Evolutionary conservation across 2,329 filamentous ascomycete species (phyloP), one percentile per base, ranked within the genome.

Genomic region (Esteya vermicola): DNA sequence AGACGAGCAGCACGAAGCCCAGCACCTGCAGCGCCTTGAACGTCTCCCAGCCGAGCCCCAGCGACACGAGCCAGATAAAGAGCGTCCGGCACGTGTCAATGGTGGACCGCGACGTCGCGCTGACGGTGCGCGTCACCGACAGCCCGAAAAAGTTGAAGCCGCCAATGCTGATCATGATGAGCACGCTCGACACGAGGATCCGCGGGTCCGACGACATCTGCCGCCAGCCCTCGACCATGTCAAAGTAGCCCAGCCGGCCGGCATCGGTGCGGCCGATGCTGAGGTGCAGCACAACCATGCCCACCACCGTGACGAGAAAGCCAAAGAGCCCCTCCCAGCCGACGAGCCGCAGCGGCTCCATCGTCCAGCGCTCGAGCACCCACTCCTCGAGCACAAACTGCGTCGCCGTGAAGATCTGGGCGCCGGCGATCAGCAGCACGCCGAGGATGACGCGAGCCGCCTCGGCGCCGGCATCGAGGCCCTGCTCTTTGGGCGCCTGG

Each of bases 71-170:
- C 91, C 91, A 98, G 61, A 98, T 96, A 63, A 98, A 96, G 1
- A 98, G 73, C 0, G 91, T 98, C 31, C 89, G 78, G 67, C 88
- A 96, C 1, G 91, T 98, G 59, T 98, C 91, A 52, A 98, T 96
- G 25, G 89, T 96, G 25, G 85, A 93, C 45, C 91, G 78, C 2
- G 89, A 85, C 0, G 91, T 98, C 10, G 91, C 91, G 47, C 83
- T 93, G 49, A 98, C 85, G 46, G 64, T 78, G 44, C 85, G 77
- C 1, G 91, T 98, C 9, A 98, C 89, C 1, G 84, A 91, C 9
- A 98, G 73, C 8, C 91, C 91, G 59, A 98, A 98, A 67, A 93
- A 98, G 64, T 98, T 98, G 73, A 96, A 98, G 40, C 89, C 88
- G 82, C 89, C 89, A 52, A 98, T 98, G 53, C 85, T 93, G 49